These are phyloP conservation scores for Exserohilum turcica DNA, from an alignment of 2,329 filamentous ascomycete genomes.

Conservation along the genomic window DNA sequence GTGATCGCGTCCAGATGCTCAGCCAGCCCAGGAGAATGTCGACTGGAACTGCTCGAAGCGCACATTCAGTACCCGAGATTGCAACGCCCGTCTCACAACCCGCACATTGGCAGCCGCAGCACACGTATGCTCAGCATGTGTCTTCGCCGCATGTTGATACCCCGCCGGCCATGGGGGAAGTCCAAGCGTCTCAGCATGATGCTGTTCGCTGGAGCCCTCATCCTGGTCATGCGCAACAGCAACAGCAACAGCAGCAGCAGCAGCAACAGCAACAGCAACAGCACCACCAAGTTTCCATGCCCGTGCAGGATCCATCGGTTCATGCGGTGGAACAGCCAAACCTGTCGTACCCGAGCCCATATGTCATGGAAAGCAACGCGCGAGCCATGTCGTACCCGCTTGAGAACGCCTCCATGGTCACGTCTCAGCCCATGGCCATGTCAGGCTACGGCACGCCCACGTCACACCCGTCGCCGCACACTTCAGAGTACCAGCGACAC, in stretches of 20 bases:
- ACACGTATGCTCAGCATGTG: slow-evolving; percentile 39
- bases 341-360: slow-evolving; percentile 45
- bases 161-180: slow-evolving; percentile 36
- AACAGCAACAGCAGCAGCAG: slow-evolving; percentile 39
- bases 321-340: slow-evolving; percentile 37
- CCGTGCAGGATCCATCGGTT: slow-evolving; percentile 39
- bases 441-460: slow-evolving; percentile 46
- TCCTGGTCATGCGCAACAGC: slow-evolving; percentile 41
- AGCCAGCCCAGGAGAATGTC: slow-evolving; percentile 46
- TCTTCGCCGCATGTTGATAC: slow-evolving; percentile 45
- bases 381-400: slow-evolving; percentile 49
- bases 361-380: slow-evolving; percentile 46
- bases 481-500: slow-evolving; percentile 46
- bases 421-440: slow-evolving; percentile 46
- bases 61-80: slow-evolving; percentile 46
- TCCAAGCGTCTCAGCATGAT: slow-evolving; percentile 35
- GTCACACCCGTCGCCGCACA: slow-evolving; percentile 45
- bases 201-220: slow-evolving; percentile 44
- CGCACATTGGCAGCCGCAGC: slow-evolving; percentile 46
- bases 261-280: slow-evolving; percentile 44
- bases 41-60: slow-evolving; percentile 45
- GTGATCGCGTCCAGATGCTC: slow-evolving; percentile 47
- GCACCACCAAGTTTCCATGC: slow-evolving; percentile 42
- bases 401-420: slow-evolving; percentile 45
- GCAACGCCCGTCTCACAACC: slow-evolving; percentile 45